A percentile compares a stretch with the other conserved stretches of the same genome.
Evolutionary conservation across 345 rosid species (phyloP).

Genomic region (Syzygium jambos): DNA sequence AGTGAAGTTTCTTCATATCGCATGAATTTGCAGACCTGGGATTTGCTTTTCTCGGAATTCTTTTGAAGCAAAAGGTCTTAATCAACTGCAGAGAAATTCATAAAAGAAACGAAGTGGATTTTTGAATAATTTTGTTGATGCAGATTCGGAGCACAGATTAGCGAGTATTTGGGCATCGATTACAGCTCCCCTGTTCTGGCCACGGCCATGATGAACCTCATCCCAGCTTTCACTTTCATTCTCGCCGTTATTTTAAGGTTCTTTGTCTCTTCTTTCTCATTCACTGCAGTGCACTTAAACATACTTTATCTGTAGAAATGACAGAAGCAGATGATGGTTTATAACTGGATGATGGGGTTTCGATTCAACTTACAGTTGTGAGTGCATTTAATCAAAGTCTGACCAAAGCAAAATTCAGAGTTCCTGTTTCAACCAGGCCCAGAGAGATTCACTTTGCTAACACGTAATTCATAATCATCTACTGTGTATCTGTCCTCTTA

Average conservation of each 20-base stretch:
- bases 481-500: not conserved
- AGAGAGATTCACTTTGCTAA: not conserved
- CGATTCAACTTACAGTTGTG: not conserved
- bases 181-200: slow-evolving; percentile 43
- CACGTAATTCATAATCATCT: not conserved
- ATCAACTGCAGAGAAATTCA: not conserved
- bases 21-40: not conserved
- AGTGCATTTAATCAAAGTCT: not conserved
- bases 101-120: not conserved
- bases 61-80: not conserved
- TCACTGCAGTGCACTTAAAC: not conserved
- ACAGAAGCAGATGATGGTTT: not conserved
- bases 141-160: slow-evolving; percentile 18
- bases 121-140: not conserved
- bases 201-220: slow-evolving; percentile 43
- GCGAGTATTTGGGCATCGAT: slow-evolving; percentile 29
- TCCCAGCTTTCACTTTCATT: slow-evolving; percentile 41
- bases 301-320: not conserved
- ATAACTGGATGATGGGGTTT: not conserved
- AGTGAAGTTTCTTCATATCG: not conserved
- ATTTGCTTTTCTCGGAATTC: not conserved
- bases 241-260: slow-evolving; percentile 42
- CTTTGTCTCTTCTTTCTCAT: not conserved
- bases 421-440: not conserved
- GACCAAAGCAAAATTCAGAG: not conserved